Conservation (phyloP, 192 early-diverging fungal genomes). For the Entomortierella beljakovae region DNA sequence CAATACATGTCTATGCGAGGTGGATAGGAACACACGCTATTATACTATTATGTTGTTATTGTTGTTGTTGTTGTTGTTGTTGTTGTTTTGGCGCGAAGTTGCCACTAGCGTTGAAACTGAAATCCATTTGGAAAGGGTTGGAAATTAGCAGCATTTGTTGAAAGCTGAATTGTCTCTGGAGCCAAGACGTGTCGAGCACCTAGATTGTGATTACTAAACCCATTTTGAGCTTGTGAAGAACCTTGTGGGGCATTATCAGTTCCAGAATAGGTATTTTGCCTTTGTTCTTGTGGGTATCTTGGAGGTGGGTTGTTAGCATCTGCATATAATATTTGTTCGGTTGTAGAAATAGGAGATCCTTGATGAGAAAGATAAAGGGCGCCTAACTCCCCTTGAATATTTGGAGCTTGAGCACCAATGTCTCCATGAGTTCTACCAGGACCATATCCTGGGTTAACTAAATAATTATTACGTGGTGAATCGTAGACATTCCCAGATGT, state of each 20-base stretch:
- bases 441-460: background rate
- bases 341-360: background rate
- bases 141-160: slow-evolving; percentile 37
- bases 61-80: no score
- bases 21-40: no score
- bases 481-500: slow-evolving; percentile 19
- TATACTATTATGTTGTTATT: no score
- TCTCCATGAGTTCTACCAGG: background rate
- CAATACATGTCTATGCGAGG: no score
- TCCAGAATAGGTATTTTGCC: background rate
- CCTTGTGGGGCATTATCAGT: background rate
- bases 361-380: slow-evolving; percentile 2
- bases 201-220: background rate
- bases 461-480: background rate
- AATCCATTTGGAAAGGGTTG: slow-evolving; percentile 35
- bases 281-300: background rate
- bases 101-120: slow-evolving; percentile 39
- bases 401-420: background rate
- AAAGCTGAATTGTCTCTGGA: slow-evolving; percentile 42
- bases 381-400: background rate
- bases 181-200: slow-evolving; percentile 12
- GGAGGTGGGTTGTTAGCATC: background rate
- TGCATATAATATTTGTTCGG: background rate
- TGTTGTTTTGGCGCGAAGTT: no score
- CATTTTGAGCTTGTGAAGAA: background rate